These are phyloP conservation scores for Penicillium sp. DNA, from an alignment of 2,329 filamentous ascomycete species.

Conservation along the genomic window DNA sequence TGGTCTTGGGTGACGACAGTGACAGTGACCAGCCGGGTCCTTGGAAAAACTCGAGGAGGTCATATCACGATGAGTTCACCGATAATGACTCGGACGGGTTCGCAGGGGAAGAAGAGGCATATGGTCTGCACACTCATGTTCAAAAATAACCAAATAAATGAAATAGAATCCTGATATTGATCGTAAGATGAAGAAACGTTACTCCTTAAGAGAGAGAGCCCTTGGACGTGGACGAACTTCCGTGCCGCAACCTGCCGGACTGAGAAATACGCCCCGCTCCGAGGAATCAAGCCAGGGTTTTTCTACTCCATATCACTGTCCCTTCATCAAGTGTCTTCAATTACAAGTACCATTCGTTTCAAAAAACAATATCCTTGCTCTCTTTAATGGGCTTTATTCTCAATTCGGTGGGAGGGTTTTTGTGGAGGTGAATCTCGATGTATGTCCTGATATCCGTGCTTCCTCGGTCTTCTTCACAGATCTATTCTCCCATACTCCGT, in stretches of 20 bases:
- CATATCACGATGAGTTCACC: conserved; percentile 55
- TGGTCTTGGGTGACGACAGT: conserved; percentile 48
- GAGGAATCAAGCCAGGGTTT: conserved; percentile 19
- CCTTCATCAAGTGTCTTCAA: conserved; percentile 11
- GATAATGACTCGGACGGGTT: conserved; percentile 51
- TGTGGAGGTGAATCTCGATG: conserved; percentile 7
- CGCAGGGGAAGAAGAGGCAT: conserved; percentile 41
- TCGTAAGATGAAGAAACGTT: conserved; percentile 1
- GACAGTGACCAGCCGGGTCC: conserved; percentile 26
- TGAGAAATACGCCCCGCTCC: conserved; percentile 33
- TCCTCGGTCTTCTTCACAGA: conserved; percentile 2
- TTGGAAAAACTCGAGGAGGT: conserved; percentile 28
- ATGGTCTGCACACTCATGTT: conserved; percentile 40
- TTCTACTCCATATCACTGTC: conserved; percentile 9
- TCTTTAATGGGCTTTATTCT: neutral
- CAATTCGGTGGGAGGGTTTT: neutral
- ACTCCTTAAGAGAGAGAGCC: neutral
- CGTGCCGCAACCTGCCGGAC: conserved; percentile 23
- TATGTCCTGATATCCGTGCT: conserved; percentile 11
- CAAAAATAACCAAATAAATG: conserved; percentile 4
- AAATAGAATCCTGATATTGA: conserved; percentile 1
- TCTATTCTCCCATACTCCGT: conserved; percentile 2
- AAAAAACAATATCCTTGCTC: neutral
- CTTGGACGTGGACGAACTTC: conserved; percentile 1
- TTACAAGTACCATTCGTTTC: conserved; percentile 3